These are phyloP conservation scores for Termitomyces sp. DNA, from an alignment of 768 basidiomycete species.

Conservation along the genomic window DNA sequence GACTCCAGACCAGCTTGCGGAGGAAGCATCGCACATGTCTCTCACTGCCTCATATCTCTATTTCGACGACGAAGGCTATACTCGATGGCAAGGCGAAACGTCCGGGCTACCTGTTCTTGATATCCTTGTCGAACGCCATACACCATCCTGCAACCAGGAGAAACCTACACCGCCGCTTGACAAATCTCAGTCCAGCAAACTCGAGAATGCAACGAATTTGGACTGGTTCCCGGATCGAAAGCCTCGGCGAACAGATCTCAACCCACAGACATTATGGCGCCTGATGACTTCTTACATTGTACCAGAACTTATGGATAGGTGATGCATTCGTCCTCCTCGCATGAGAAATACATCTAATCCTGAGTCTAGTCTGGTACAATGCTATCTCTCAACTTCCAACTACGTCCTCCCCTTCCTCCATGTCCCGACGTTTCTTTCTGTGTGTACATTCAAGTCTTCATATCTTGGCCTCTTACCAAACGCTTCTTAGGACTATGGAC, in stretches of 20 bases:
- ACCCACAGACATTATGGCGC: slow-evolving; percentile 86
- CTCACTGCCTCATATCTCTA: slow-evolving; percentile 80
- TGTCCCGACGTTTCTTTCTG: slow-evolving; percentile 82
- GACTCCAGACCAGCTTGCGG: slow-evolving; percentile 43
- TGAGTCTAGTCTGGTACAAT: slow-evolving; percentile 64
- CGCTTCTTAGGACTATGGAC: slow-evolving; percentile 74
- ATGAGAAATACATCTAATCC: slow-evolving; percentile 5
- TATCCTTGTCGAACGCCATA: slow-evolving; percentile 71
- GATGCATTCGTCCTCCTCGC: slow-evolving; percentile 22
- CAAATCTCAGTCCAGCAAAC: slow-evolving; percentile 25
- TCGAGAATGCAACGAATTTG: slow-evolving; percentile 31
- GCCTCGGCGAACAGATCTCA: slow-evolving; percentile 69
- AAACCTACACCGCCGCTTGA: slow-evolving; percentile 19
- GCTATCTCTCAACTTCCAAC: slow-evolving; percentile 89
- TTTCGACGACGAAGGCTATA: slow-evolving; percentile 84
- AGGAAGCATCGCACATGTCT: slow-evolving; percentile 60
- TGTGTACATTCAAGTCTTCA: slow-evolving; percentile 30
- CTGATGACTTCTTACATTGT: slow-evolving; percentile 82
- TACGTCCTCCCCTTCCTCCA: slow-evolving; percentile 92
- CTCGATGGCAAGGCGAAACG: slow-evolving; percentile 90
- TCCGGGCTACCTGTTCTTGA: slow-evolving; percentile 89
- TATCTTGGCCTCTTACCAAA: slow-evolving; percentile 14
- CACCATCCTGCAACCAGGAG: slow-evolving; percentile 28
- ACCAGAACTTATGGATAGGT: slow-evolving; percentile 95
- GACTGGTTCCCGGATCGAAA: slow-evolving; percentile 87